A percentile compares a stretch with the other conserved stretches of the same genome.
These are phyloP conservation scores for Paecilomyces variotii DNA, from an alignment of 2,329 filamentous ascomycete species.

Conservation along the genomic window DNA sequence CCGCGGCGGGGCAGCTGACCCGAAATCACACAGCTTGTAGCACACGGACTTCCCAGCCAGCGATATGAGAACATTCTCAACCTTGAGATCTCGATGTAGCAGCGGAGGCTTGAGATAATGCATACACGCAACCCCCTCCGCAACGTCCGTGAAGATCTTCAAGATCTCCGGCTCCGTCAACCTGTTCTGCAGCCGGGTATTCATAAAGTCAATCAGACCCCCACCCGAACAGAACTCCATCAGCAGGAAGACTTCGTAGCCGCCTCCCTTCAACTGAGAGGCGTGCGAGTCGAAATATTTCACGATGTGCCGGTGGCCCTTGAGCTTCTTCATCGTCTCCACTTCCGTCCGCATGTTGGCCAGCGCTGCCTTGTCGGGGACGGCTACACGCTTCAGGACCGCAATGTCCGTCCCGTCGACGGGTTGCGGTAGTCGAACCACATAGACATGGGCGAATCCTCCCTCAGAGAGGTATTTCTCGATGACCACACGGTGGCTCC, in stretches of 20 bases:
- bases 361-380: conserved; percentile 89
- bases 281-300: conserved; percentile 98
- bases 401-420: conserved; percentile 71
- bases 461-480: conserved; percentile 97
- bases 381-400: conserved; percentile 89
- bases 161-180: conserved; percentile 96
- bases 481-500: conserved; percentile 83
- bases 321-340: conserved; percentile 99
- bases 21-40: conserved; percentile 98
- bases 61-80: conserved; percentile 93
- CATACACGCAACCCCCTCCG: conserved; percentile 96
- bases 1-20: conserved; percentile 75
- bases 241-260: conserved; percentile 94
- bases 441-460: conserved; percentile 96
- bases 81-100: conserved; percentile 89
- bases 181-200: conserved; percentile 90
- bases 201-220: conserved; percentile 98
- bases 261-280: conserved; percentile 82
- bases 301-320: conserved; percentile 92
- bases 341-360: conserved; percentile 97
- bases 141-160: conserved; percentile 91
- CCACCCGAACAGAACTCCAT: conserved; percentile 98
- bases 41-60: conserved; percentile 55
- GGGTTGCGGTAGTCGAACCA: conserved; percentile 74
- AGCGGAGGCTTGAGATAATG: conserved; percentile 94